These are phyloP conservation scores for Litsea cubeba DNA, from an alignment of 164 flowering plant species.

Conservation along the genomic window DNA sequence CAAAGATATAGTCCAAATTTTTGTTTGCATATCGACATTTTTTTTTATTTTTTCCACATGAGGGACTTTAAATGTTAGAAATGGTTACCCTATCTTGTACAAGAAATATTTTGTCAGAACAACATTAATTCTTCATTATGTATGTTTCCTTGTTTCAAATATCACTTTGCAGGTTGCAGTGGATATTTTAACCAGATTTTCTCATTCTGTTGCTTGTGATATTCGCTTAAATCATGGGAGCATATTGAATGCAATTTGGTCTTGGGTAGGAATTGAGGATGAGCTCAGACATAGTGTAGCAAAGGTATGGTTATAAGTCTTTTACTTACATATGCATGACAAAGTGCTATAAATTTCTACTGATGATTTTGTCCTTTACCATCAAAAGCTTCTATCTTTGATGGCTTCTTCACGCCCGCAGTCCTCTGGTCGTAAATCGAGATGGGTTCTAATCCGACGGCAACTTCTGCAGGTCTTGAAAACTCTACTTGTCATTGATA, in stretches of 20 bases:
- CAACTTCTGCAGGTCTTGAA: slow-evolving; percentile 82
- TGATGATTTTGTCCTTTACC: slow-evolving; percentile 12
- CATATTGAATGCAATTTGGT: slow-evolving; percentile 84
- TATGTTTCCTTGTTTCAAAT: not conserved
- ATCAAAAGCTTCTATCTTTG: slow-evolving; percentile 71
- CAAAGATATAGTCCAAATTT: not conserved
- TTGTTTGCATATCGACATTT: not conserved
- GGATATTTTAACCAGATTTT: slow-evolving; percentile 54
- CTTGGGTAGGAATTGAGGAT: slow-evolving; percentile 77
- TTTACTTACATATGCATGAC: not conserved
- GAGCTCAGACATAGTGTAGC: slow-evolving; percentile 78
- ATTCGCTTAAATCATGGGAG: slow-evolving; percentile 81
- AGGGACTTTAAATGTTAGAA: not conserved
- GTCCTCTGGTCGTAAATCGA: slow-evolving; percentile 69
- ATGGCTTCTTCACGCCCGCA: slow-evolving; percentile 81
- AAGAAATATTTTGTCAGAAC: not conserved
- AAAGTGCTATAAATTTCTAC: not conserved
- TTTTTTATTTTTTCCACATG: not conserved
- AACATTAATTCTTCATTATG: not conserved
- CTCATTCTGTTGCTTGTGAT: slow-evolving; percentile 54
- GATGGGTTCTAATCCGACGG: slow-evolving; percentile 78
- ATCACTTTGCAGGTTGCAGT: slow-evolving; percentile 52
- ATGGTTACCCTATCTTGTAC: not conserved
- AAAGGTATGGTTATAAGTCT: slow-evolving; percentile 43
- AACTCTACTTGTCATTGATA: not conserved